Evolutionary conservation across 345 rosid species (phyloP).

Genomic region (Linum usitatissimum): DNA sequence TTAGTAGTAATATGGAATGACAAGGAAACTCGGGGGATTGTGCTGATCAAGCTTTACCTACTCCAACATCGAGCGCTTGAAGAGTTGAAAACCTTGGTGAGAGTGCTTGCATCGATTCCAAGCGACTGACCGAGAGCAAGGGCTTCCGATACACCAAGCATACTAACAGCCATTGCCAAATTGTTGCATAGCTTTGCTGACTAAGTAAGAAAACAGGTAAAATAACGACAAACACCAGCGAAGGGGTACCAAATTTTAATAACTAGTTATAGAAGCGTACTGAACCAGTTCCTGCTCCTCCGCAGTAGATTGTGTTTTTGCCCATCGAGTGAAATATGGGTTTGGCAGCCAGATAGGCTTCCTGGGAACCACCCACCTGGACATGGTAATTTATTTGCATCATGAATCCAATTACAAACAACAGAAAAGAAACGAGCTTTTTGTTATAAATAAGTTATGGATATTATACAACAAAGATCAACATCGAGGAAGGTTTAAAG

Average conservation of each 20-base stretch:
- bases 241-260: background rate
- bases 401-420: background rate
- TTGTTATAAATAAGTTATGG: no score
- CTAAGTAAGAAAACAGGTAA: constrained; percentile 20
- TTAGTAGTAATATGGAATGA: background rate
- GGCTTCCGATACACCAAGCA: constrained; percentile 93
- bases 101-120: constrained; percentile 53
- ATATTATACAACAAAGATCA: no score
- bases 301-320: constrained; percentile 64
- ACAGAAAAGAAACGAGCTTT: constrained; percentile 1
- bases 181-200: constrained; percentile 96
- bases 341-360: constrained; percentile 57
- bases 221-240: background rate
- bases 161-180: constrained; percentile 84
- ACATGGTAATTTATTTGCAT: constrained; percentile 15
- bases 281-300: constrained; percentile 89
- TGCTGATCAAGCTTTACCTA: constrained; percentile 34
- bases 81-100: constrained; percentile 71
- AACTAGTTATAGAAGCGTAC: constrained; percentile 37
- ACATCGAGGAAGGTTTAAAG: no score
- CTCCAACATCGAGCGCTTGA: constrained; percentile 93
- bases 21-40: constrained; percentile 1
- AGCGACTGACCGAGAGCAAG: constrained; percentile 82
- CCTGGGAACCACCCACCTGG: constrained; percentile 89
- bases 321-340: constrained; percentile 78